Evolutionary conservation across 257 asterid species (phyloP).

Genomic region (Rhazya stricta): DNA sequence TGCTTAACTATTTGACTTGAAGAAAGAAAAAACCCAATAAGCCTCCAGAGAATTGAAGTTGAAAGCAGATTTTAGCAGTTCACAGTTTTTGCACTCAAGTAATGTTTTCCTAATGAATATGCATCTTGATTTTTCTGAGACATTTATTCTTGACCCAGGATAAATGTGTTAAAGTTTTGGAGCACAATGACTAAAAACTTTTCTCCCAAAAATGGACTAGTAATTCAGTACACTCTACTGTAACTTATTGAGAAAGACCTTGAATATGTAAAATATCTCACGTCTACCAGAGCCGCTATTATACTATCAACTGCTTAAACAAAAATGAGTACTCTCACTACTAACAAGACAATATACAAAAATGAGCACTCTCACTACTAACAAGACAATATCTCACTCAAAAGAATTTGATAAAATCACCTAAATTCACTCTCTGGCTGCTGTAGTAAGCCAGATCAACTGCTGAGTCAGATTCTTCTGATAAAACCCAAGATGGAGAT

Average conservation of each 20-base stretch:
- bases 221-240: not conserved
- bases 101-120: not conserved
- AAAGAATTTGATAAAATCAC: slow-evolving; percentile 16
- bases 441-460: slow-evolving; percentile 26
- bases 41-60: not conserved
- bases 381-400: not conserved
- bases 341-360: not conserved
- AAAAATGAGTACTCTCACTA: not conserved
- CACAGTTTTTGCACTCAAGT: not conserved
- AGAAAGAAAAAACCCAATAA: not conserved
- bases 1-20: not conserved
- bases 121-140: not conserved
- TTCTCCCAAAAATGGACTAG: not conserved
- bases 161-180: not conserved
- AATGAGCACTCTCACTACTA: not conserved
- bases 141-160: not conserved
- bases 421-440: slow-evolving; percentile 25
- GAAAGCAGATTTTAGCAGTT: not conserved
- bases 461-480: slow-evolving; percentile 43
- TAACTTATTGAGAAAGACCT: not conserved
- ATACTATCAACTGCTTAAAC: not conserved
- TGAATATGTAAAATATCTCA: not conserved
- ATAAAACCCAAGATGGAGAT: slow-evolving; percentile 30
- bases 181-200: not conserved
- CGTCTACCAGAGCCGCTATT: not conserved